Evolutionary conservation across 805 yeast genomes (phyloP).

Genomic region (Middelhovenomyces tepae): DNA sequence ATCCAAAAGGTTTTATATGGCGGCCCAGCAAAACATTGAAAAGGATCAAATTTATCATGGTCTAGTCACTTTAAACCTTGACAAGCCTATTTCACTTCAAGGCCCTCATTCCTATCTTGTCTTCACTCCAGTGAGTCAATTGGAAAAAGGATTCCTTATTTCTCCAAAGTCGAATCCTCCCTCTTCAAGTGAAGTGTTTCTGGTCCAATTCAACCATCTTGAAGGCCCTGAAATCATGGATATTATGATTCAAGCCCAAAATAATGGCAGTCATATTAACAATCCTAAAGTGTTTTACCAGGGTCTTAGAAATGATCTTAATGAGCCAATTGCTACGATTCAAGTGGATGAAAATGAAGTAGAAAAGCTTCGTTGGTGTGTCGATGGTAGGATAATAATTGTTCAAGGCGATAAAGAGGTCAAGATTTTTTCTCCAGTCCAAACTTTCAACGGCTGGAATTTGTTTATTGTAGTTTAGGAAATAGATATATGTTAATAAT

Average conservation of each 20-base stretch:
- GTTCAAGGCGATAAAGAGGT: slow-evolving; percentile 17
- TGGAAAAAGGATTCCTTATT: slow-evolving; percentile 54
- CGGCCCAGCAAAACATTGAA: slow-evolving; percentile 49
- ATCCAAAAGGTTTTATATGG: slow-evolving; percentile 54
- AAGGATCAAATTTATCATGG: slow-evolving; percentile 48
- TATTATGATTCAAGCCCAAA: slow-evolving; percentile 49
- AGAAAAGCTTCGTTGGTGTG: slow-evolving; percentile 45
- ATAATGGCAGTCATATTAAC: slow-evolving; percentile 44
- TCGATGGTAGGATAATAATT: slow-evolving; percentile 52
- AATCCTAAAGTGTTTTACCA: slow-evolving; percentile 43
- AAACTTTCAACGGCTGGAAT: slow-evolving; percentile 23
- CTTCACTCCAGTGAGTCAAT: slow-evolving; percentile 43
- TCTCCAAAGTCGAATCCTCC: slow-evolving; percentile 50
- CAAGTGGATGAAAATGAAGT: slow-evolving; percentile 25
- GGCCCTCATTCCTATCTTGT: slow-evolving; percentile 53
- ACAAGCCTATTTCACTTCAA: slow-evolving; percentile 9
- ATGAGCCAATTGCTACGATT: slow-evolving; percentile 14
- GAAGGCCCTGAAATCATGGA: slow-evolving; percentile 36
- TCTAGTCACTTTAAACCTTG: slow-evolving; percentile 16
- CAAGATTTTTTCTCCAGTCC: slow-evolving; percentile 15
- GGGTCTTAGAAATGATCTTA: slow-evolving; percentile 16
- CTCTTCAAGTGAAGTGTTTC: slow-evolving; percentile 32
- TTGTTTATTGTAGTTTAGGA: slow-evolving; percentile 10
- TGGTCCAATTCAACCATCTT: slow-evolving; percentile 37
- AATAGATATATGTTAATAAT: background rate